A percentile compares a stretch with the other conserved stretches of the same genome.
phyloP scores from a whole-genome alignment of 2,329 filamentous ascomycete genomes.

The Botryotinia narcissicola region DNA sequence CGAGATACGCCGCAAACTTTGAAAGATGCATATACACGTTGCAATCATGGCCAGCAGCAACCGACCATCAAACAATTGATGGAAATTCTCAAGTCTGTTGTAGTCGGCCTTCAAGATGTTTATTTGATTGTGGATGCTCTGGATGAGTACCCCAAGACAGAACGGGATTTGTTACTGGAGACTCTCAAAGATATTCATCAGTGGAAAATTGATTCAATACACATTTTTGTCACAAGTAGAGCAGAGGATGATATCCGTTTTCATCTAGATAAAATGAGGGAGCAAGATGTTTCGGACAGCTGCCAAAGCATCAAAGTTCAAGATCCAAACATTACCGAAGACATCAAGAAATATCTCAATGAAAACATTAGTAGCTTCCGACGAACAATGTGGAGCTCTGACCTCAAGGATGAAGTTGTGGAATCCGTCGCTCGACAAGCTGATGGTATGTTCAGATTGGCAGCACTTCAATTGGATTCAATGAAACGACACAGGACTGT shows the following conservation, averaged over 20 bases:
- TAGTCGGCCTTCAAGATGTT: background rate
- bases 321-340: background rate
- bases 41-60: background rate
- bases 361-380: background rate
- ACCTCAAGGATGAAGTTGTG: background rate
- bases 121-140: background rate
- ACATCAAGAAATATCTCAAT: background rate
- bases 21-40: background rate
- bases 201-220: background rate
- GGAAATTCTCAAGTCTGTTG: background rate
- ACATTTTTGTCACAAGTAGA: background rate
- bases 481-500: background rate
- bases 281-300: background rate
- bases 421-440: background rate
- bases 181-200: background rate
- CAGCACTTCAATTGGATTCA: constrained; percentile 25
- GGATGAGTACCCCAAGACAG: background rate
- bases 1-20: background rate
- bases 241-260: background rate
- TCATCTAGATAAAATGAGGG: background rate
- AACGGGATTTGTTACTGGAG: background rate
- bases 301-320: background rate
- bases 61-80: background rate
- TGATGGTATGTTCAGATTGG: constrained; percentile 25
- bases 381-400: background rate